Base-by-base conservation (phyloP, 2,329 filamentous ascomycete species). In the Myrmaecium sp. region DNA sequence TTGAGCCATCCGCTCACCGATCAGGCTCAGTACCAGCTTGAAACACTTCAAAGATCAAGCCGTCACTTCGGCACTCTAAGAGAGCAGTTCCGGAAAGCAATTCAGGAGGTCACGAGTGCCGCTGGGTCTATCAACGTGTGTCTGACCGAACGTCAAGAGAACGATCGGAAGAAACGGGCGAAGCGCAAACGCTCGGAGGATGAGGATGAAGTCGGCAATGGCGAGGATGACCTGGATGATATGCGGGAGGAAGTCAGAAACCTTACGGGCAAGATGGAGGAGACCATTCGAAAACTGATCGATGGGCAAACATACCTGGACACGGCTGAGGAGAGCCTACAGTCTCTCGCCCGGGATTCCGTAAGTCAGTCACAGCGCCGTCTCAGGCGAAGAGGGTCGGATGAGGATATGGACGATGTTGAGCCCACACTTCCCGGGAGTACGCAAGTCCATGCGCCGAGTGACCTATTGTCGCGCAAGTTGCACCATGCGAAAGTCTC, bases 41-140 rank as follows among this genome's bases (percentile, higher is more conserved):
- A 54, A 2, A 34, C 45, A 0, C 44, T 75, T 4, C 42, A 55
- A 5, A n/a, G n/a, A n/a, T n/a, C n/a, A 42, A 53, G 11, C 48
- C 47, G 4, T 46, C 55, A 6, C 11, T 42, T 63, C 6, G 38
- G 43, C 1, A 51, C 54, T 11, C 47, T 73, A 1, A 58, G 60
- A 21, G 51, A 52, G 2, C 58, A 68, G 22, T 46, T 69, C 14
- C 45, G 51, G 13, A 42, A 55, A 15, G 63, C 64, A 0, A 51
- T 53, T 2, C 41, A 51, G 1, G 47, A 51, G n/a, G 43, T 76
- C 4, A 59, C 54, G 2, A 47, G 55, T 4, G 51, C 55, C 2
- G 66, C 62, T 0, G 61, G 52, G 3, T 56, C 60, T n/a, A 54
- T 68, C 19, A 71, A 73, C 30, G 69, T 74, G 30, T 56, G 56